Conservation (phyloP, 306 rosid genomes). For the Purshia tridentata region DNA sequence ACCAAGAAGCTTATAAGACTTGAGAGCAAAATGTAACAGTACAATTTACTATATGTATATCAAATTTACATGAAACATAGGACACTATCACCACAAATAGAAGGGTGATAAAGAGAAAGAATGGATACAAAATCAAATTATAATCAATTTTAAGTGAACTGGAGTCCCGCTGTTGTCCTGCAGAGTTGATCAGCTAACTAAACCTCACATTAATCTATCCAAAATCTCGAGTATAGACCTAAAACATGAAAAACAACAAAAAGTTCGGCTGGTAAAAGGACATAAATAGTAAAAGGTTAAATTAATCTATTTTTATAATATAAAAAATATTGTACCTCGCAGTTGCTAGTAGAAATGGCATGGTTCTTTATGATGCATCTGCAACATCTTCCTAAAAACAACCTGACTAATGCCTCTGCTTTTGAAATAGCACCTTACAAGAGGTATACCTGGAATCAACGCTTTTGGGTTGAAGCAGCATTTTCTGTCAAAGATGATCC, state of each 20-base stretch:
- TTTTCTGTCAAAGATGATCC: conserved; percentile 74
- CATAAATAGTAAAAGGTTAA: background rate
- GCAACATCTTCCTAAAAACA: conserved; percentile 29
- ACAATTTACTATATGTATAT: conserved; percentile 1
- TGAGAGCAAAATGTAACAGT: background rate
- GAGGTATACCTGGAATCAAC: conserved; percentile 33
- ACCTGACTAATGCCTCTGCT: conserved; percentile 15
- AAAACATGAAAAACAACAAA: background rate
- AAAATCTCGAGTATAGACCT: conserved; percentile 5
- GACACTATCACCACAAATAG: conserved; percentile 10
- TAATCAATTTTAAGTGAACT: background rate
- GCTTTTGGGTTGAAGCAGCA: conserved; percentile 37
- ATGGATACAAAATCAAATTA: conserved; percentile 23
- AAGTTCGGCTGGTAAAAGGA: background rate
- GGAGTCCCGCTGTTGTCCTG: background rate
- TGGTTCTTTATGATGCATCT: conserved; percentile 20
- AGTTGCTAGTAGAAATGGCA: conserved; percentile 29
- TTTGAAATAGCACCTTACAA: conserved; percentile 33
- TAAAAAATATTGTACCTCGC: conserved; percentile 21
- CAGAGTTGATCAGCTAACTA: conserved; percentile 1
- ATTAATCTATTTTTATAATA: background rate
- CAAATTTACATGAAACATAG: conserved; percentile 1
- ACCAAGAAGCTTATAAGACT: background rate
- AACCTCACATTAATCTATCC: conserved; percentile 8
- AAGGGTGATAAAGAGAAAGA: conserved; percentile 6